phyloP scores from a whole-genome alignment of 257 asterid species.

The Verbascum thapsus region DNA sequence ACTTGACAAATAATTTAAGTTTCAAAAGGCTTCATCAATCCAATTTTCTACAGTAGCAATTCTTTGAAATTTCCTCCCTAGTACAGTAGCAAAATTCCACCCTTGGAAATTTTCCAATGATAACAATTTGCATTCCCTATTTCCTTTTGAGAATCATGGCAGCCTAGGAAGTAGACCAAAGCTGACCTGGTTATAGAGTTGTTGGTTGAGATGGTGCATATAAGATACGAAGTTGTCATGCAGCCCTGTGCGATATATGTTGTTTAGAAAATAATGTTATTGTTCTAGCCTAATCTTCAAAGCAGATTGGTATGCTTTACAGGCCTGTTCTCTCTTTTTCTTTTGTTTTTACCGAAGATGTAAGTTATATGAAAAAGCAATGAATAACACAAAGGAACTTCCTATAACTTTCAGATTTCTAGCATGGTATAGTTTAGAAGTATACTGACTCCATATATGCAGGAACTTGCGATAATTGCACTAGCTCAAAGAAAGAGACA shows the following conservation, averaged over 20 bases:
- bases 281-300: slow-evolving; percentile 13
- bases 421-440: not conserved
- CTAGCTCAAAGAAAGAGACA: slow-evolving; percentile 61
- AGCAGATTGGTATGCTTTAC: not conserved
- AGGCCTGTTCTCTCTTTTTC: slow-evolving; percentile 8
- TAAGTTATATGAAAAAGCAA: too few species aligned
- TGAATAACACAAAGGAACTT: too few species aligned
- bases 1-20: not conserved
- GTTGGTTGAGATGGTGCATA: not conserved
- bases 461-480: slow-evolving; percentile 95
- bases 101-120: not conserved
- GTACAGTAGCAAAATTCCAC: not conserved
- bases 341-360: too few species aligned
- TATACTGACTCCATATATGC: slow-evolving; percentile 33
- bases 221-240: slow-evolving; percentile 13
- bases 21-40: not conserved
- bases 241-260: not conserved
- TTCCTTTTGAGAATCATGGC: not conserved
- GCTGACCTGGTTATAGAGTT: slow-evolving; percentile 2
- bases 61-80: slow-evolving; percentile 9
- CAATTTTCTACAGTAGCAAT: not conserved
- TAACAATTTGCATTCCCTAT: not conserved
- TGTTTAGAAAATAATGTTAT: slow-evolving; percentile 4
- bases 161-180: not conserved
- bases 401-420: too few species aligned